A percentile compares a stretch with the other conserved stretches of the same genome.
phyloP scores from a whole-genome alignment of 352 stramenopile genomes.

The Phytophthora kernoviae region DNA sequence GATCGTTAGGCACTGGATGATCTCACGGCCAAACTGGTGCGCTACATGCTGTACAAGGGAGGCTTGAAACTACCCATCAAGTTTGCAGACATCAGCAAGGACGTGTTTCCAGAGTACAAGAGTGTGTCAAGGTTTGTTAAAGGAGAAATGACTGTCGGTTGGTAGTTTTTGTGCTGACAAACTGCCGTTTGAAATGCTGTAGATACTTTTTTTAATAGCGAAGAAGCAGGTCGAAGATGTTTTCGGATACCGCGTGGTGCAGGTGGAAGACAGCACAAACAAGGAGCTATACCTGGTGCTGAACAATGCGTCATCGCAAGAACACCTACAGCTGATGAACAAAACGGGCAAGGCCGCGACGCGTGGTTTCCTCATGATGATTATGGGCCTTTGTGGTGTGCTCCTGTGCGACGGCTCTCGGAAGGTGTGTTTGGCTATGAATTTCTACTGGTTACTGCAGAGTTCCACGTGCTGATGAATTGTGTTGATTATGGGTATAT shows the following conservation, averaged over 20 bases:
- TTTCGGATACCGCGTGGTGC: slow-evolving; percentile 78
- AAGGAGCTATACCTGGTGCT: slow-evolving; percentile 83
- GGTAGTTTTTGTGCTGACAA: neutral
- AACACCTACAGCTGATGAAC: slow-evolving; percentile 77
- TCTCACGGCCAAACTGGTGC: slow-evolving; percentile 74
- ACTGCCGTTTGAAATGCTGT: slow-evolving; percentile 4
- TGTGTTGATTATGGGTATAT: slow-evolving; percentile 6
- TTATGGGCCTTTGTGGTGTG: slow-evolving; percentile 84
- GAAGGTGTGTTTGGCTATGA: slow-evolving; percentile 51
- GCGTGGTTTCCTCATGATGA: slow-evolving; percentile 81
- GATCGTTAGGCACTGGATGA: slow-evolving; percentile 60
- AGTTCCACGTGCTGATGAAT: slow-evolving; percentile 3
- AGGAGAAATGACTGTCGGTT: neutral
- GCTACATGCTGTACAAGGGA: slow-evolving; percentile 88
- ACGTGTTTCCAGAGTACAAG: slow-evolving; percentile 82
- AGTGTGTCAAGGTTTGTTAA: slow-evolving; percentile 63
- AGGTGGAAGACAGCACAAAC: slow-evolving; percentile 64
- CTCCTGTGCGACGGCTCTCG: slow-evolving; percentile 56
- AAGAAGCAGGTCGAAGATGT: slow-evolving; percentile 78
- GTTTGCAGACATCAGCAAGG: slow-evolving; percentile 84
- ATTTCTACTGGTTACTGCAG: neutral
- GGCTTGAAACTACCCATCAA: slow-evolving; percentile 78
- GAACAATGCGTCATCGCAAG: slow-evolving; percentile 73
- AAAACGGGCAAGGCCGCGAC: slow-evolving; percentile 67
- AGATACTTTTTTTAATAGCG: slow-evolving; percentile 83